These are phyloP conservation scores for Populus alba DNA, from an alignment of 345 rosid species.

Conservation along the genomic window DNA sequence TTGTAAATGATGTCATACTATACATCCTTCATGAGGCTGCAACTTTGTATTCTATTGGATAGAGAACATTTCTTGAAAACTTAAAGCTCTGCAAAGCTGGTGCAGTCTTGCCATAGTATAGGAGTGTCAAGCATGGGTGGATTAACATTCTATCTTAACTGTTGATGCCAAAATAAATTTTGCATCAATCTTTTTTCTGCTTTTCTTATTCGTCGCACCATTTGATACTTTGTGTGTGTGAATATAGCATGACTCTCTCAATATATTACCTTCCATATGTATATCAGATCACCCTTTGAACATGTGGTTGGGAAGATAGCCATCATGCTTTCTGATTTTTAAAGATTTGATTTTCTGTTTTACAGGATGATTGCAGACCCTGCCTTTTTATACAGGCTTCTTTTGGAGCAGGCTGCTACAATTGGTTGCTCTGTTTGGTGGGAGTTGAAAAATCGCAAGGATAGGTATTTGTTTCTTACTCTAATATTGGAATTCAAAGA, in stretches of 20 bases:
- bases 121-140: neutral
- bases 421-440: conserved; percentile 83
- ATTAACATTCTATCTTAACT: neutral
- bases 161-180: neutral
- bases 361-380: conserved; percentile 96
- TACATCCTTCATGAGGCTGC: neutral
- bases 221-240: neutral
- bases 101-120: neutral
- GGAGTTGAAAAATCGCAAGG: conserved; percentile 84
- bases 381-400: conserved; percentile 73
- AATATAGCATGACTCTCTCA: neutral
- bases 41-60: neutral
- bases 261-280: neutral
- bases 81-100: neutral
- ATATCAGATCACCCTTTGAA: neutral
- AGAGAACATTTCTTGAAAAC: neutral
- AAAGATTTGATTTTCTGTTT: conserved; percentile 11
- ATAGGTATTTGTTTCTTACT: conserved; percentile 46
- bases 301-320: neutral
- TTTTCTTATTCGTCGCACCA: neutral
- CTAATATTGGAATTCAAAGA: neutral
- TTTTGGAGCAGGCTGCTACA: conserved; percentile 85
- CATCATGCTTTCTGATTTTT: conserved; percentile 6
- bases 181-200: neutral
- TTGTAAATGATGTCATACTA: neutral